Percentiles rank a stretch among this genome's conserved stretches.
Evolutionary conservation across 2,329 filamentous ascomycete species (phyloP).

Genomic region (Alternaria sp.): DNA sequence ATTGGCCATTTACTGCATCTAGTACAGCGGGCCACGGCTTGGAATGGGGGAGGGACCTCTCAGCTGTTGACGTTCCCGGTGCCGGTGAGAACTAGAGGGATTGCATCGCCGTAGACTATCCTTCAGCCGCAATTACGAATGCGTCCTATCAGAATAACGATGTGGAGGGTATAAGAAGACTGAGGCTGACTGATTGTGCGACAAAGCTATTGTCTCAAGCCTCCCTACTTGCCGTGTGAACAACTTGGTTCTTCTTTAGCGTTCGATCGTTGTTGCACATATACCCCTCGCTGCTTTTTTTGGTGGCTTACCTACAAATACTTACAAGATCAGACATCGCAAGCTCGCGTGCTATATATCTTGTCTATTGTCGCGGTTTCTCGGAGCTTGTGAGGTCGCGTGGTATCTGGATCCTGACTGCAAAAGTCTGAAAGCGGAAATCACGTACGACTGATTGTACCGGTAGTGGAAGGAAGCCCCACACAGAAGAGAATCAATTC

Average conservation of each 20-base stretch:
- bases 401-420: neutral
- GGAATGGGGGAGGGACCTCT: neutral
- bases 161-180: neutral
- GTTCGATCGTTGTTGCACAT: neutral
- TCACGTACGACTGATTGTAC: neutral
- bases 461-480: neutral
- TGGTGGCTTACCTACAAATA: slow-evolving; percentile 4
- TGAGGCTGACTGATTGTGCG: neutral
- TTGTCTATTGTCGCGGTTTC: neutral
- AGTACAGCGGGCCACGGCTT: neutral
- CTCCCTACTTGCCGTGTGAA: neutral
- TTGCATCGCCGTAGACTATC: neutral
- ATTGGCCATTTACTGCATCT: neutral
- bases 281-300: slow-evolving; percentile 12
- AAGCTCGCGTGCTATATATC: neutral
- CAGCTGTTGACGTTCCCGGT: neutral
- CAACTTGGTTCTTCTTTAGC: neutral
- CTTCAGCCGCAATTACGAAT: slow-evolving; percentile 1
- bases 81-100: slow-evolving; percentile 4
- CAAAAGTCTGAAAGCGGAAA: neutral
- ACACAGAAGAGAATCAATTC: neutral
- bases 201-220: neutral
- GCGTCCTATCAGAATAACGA: neutral
- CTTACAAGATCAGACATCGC: neutral
- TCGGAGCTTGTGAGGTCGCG: neutral